Base-by-base conservation (phyloP, 176 grass and related monocot genomes). In the Aegilops bicornis region DNA sequence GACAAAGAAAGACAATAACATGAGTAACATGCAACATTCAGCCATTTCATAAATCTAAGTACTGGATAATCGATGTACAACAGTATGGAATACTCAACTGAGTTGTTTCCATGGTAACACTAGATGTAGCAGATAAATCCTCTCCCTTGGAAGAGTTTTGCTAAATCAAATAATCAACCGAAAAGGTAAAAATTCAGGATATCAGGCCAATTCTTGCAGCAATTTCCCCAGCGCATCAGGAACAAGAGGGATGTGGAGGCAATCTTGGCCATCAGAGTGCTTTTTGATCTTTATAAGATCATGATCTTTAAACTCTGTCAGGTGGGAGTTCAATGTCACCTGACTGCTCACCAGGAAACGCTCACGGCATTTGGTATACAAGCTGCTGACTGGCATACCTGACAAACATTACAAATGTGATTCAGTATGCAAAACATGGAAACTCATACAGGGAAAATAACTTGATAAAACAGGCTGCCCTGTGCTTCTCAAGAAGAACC, bases 241-340 rank as follows among this genome's bases (percentile, higher is more conserved):
- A 74, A 87, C 82, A 88, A 98, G 94, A 82, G 93, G 96, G 67
- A 98, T 96, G 45, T 86, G 83, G 19, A 96, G 90, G 77, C 93
- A 96, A 85, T 98, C 93, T 92, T 98, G 92, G 8, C 93, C 93
- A 77, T 96, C 96, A 56, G 96, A 92, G 78, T 96, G 91, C 73
- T 91, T 90, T 90, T 83, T 96, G 16, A 86, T 89, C 86, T 96
- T 98, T 81, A 98, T 85, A 63, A 98, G 80, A 80, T 96, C 91
- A 58, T 98, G 93, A 75, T 96, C 96, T 92, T 98, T 96, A 88
- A 98, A 98, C 52, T 98, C 96, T 1, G 93, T 98, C 76, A 98
- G 83, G 83, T 96, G 93, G 23, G 93, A 92, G 71, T 96, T 98
- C 81, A 98, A 22, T 36, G 96, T 98, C 45, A 98, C 88, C 86